A percentile compares a stretch with the other conserved stretches of the same genome.
These are phyloP conservation scores for Nitzschia sp. DNA, from an alignment of 108 stramenopile genomes.

Conservation along the genomic window DNA sequence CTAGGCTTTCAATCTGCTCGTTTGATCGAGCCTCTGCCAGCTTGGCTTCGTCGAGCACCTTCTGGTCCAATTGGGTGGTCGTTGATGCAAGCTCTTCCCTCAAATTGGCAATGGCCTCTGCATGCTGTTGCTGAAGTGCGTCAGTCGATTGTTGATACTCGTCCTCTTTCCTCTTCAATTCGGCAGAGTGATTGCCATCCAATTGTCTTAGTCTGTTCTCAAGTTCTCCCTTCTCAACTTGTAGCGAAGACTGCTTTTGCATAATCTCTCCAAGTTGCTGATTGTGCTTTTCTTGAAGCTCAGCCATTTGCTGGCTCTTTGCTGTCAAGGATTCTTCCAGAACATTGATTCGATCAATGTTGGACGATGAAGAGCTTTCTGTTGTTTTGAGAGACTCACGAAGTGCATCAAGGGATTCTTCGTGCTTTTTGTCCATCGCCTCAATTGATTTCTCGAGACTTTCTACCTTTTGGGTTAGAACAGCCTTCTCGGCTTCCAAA, in stretches of 20 bases:
- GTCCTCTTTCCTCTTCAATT: conserved; percentile 22
- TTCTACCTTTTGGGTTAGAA: conserved; percentile 2
- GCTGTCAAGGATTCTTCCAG: conserved; percentile 7
- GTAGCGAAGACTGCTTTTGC: conserved; percentile 21
- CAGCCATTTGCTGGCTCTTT: conserved; percentile 18
- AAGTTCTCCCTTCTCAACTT: conserved; percentile 15
- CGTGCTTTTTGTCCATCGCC: conserved; percentile 17
- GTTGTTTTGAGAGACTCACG: conserved; percentile 9
- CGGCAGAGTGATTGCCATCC: conserved; percentile 27
- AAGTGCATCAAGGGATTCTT: conserved; percentile 7
- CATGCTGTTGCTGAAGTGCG: conserved; percentile 8
- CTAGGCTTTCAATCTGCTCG: conserved; percentile 23
- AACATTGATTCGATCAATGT: background rate
- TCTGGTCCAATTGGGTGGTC: conserved; percentile 34
- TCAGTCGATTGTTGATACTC: background rate
- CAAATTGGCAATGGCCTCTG: conserved; percentile 9
- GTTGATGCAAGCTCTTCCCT: conserved; percentile 35
- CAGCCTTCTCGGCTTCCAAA: background rate
- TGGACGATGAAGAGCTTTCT: conserved; percentile 3
- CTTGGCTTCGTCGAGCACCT: conserved; percentile 19
- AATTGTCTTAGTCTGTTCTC: conserved; percentile 26
- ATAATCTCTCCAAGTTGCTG: conserved; percentile 14
- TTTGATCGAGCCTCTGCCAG: conserved; percentile 27
- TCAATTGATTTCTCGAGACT: conserved; percentile 13
- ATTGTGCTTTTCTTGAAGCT: conserved; percentile 3